Conservation (phyloP, 192 early-diverging fungal species). For the Backusella macrospora region DNA sequence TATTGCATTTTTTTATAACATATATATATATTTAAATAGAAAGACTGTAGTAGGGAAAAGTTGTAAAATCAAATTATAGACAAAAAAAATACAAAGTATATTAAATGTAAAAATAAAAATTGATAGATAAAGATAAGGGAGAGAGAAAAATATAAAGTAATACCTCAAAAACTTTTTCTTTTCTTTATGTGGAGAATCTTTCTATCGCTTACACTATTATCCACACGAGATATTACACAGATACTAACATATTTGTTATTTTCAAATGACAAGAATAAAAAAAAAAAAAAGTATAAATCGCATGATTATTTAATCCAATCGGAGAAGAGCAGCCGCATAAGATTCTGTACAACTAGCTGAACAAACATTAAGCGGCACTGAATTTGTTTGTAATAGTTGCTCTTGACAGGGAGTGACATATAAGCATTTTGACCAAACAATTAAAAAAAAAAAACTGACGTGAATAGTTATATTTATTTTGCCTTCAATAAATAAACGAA, state of each 20-base stretch:
- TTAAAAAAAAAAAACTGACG: background rate
- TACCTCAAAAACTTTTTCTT: background rate
- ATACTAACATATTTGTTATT: background rate
- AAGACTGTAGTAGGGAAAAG: background rate
- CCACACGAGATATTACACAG: background rate
- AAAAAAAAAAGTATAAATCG: constrained; percentile 15
- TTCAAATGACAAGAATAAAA: background rate
- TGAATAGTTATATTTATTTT: background rate
- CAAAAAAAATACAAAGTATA: background rate
- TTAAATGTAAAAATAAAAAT: background rate
- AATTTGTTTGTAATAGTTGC: background rate
- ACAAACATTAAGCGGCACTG: constrained; percentile 7
- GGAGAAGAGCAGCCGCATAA: background rate
- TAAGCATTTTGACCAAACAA: background rate
- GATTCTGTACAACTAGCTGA: background rate
- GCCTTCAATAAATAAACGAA: background rate
- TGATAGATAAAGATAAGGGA: background rate
- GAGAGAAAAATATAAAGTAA: background rate
- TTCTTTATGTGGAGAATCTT: background rate
- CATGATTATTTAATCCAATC: constrained; percentile 26
- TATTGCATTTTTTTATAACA: constrained; percentile 20
- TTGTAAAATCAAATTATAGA: background rate
- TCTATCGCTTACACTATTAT: background rate
- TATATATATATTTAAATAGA: background rate
- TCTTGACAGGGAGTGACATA: background rate